Percentiles rank a stretch among this genome's conserved stretches.
These are phyloP conservation scores for Cystofilobasidium capitatum DNA, from an alignment of 768 basidiomycete genomes.

Conservation along the genomic window DNA sequence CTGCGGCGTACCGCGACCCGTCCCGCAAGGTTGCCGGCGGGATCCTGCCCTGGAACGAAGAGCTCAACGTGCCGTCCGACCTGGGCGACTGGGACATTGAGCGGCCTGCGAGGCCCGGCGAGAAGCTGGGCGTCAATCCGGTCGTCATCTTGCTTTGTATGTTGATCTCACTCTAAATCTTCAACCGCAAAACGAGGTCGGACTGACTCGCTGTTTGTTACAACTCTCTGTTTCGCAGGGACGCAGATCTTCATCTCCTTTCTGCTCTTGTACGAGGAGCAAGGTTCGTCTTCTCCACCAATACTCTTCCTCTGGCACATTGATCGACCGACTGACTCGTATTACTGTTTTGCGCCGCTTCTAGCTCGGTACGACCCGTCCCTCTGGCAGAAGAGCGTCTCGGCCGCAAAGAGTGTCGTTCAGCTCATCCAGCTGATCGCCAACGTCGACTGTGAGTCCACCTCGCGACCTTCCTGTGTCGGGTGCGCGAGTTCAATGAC, in stretches of 20 bases:
- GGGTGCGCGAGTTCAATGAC: too few species aligned
- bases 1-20: neutral
- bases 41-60: neutral
- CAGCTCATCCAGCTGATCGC: neutral
- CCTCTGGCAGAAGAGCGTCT: neutral
- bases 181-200: too few species aligned
- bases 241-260: neutral
- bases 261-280: neutral
- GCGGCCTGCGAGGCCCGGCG: neutral
- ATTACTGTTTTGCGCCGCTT: neutral
- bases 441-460: neutral
- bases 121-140: neutral
- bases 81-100: conserved; percentile 4
- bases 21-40: neutral
- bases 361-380: neutral
- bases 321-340: neutral
- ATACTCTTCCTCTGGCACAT: too few species aligned
- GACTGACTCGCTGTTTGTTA: neutral
- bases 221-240: neutral
- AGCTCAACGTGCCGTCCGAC: neutral
- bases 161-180: neutral
- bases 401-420: neutral
- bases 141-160: neutral
- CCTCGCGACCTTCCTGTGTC: neutral
- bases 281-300: neutral